Conservation (phyloP, 139 green algal genomes). For the Tetradesmus obliquus region DNA sequence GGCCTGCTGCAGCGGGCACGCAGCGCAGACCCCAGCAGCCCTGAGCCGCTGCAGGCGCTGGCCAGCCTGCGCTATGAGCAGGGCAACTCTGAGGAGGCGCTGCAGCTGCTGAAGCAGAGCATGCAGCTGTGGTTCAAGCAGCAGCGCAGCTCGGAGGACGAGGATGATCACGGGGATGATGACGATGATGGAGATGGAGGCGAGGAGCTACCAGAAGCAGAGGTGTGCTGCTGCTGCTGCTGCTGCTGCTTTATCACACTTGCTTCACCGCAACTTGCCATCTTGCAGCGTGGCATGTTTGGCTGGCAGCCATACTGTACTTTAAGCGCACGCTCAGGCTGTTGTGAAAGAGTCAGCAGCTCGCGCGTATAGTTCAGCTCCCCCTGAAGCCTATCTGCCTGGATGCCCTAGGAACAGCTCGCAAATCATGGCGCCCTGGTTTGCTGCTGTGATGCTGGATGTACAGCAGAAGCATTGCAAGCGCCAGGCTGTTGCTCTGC, state of each 20-base stretch:
- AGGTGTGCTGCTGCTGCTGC: background rate
- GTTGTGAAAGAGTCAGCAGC: too few relatives aligned
- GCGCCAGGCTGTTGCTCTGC: background rate
- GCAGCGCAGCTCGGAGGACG: conserved; percentile 41
- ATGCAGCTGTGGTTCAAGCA: conserved; percentile 79
- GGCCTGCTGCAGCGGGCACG: conserved; percentile 60
- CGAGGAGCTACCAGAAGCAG: background rate
- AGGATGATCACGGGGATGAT: conserved; percentile 35
- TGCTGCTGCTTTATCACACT: background rate
- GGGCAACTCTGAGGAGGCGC: conserved; percentile 72
- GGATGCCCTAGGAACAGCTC: too few relatives aligned
- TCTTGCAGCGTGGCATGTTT: too few relatives aligned
- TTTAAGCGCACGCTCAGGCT: too few relatives aligned
- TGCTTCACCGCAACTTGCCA: too few relatives aligned
- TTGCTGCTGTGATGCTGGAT: too few relatives aligned
- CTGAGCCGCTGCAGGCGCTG: conserved; percentile 80
- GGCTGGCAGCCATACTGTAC: too few relatives aligned
- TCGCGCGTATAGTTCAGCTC: too few relatives aligned
- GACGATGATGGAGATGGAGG: conserved; percentile 40
- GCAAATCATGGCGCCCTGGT: too few relatives aligned
- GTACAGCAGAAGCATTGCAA: too few relatives aligned
- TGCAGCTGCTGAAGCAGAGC: conserved; percentile 69
- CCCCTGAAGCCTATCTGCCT: too few relatives aligned
- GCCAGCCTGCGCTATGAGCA: conserved; percentile 72
- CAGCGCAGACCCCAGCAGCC: conserved; percentile 51